Evolutionary conservation across 2,329 filamentous ascomycete species (phyloP), one percentile per base, ranked within the genome.

Genomic region (Colletotrichum cordylinicola): DNA sequence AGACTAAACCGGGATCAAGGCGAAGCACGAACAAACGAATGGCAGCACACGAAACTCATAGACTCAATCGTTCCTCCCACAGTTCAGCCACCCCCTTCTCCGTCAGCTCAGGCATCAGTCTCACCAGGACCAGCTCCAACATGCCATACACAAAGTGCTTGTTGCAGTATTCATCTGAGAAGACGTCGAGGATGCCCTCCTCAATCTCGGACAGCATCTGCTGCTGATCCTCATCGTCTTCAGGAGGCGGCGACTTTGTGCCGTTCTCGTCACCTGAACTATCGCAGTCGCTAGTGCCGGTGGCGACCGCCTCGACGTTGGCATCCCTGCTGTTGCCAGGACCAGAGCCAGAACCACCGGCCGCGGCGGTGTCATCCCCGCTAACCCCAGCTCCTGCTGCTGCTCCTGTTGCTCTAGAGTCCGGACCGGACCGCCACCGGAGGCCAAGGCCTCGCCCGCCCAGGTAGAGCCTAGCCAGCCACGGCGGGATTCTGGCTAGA

Each of bases 101-200:
- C 70, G 89, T 89, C 80, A 98, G 83, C 86, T 99, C 97, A 6
- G 97, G 97, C 82, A 98, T 91, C 77, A 98, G 84, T 78, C 94
- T 92, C 72, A 95, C 91, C n/a, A 98, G 87, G 3, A 98, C 83
- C 74, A 96, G 85, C 85, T 99, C 97, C 39, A 98, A 86, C 64
- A 97, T 88, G 60, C 92, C 89, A 82, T 98, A 98, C 79, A 98
- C 87, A 37, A 98, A 87, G 85, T 98, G 96, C 86, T 96, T 98
- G 86, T 99, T 99, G 85, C 96, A 94, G 85, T 98, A 98, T 67
- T 90, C 88, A 84, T 98, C 96, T 18, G 91, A 91, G 79, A 98
- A 93, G 48, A 96, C 88, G 80, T 94, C 92, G 62, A 98, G 88
- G 61, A 96, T 87, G 31, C 90, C 85, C 77, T 89, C 86, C 81